A percentile compares a stretch with the other conserved stretches of the same genome.
These are phyloP conservation scores for Asparagopsis taxiformis DNA, from an alignment of 31 red algal species.

Conservation along the genomic window DNA sequence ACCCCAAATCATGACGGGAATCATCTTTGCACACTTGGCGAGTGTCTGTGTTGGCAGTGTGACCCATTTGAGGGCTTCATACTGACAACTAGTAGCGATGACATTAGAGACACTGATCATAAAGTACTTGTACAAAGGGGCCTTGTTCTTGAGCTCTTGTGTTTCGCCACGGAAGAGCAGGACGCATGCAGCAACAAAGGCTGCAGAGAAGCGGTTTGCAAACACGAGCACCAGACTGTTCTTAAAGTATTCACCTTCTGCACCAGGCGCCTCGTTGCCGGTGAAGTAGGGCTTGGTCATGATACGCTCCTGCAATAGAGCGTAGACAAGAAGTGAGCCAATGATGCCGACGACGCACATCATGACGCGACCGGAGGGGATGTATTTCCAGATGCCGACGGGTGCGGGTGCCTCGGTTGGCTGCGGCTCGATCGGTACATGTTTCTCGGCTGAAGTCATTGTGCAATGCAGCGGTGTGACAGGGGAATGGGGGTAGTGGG, in stretches of 20 bases:
- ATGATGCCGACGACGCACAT: slow-evolving; percentile 82
- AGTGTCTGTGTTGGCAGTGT: slow-evolving; percentile 90
- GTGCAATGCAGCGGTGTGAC: too few relatives aligned
- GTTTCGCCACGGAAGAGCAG: slow-evolving; percentile 46
- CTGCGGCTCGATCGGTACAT: slow-evolving; percentile 33
- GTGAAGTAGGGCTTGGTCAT: slow-evolving; percentile 82
- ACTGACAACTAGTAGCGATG: slow-evolving; percentile 88
- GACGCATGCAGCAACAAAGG: slow-evolving; percentile 54
- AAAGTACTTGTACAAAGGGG: slow-evolving; percentile 88
- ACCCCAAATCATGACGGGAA: slow-evolving; percentile 92
- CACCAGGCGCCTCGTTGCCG: slow-evolving; percentile 20
- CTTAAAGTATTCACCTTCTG: slow-evolving; percentile 72
- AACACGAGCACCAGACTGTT: slow-evolving; percentile 77
- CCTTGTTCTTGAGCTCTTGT: slow-evolving; percentile 45
- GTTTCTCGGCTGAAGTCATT: slow-evolving; percentile 21
- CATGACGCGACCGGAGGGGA: slow-evolving; percentile 63
- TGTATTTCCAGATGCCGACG: slow-evolving; percentile 49
- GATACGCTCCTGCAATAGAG: slow-evolving; percentile 81
- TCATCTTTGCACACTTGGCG: slow-evolving; percentile 93
- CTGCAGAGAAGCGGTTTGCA: slow-evolving; percentile 76
- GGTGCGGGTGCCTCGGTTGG: slow-evolving; percentile 45
- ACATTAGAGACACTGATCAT: slow-evolving; percentile 82
- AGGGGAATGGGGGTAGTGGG: background rate
- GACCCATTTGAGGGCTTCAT: slow-evolving; percentile 90
- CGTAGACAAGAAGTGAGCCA: slow-evolving; percentile 81